A percentile compares a stretch with the other conserved stretches of the same genome.
Evolutionary conservation across 495 filamentous ascomycete species (phyloP).

Genomic region (Paragyromitra xinjiangensis): DNA sequence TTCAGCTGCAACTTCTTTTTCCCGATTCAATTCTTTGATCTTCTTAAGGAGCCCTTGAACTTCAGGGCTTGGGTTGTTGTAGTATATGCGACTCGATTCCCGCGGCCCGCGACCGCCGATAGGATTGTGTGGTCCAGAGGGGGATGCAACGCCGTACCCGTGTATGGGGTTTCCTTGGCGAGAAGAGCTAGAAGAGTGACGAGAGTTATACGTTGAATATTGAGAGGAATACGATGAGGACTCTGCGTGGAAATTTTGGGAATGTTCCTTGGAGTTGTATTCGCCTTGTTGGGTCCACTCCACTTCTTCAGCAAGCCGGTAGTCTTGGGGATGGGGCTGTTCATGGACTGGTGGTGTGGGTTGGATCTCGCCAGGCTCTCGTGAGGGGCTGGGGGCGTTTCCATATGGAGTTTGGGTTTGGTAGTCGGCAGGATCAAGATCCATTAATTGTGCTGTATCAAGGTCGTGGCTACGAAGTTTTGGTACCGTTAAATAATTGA

Average conservation of each 20-base stretch:
- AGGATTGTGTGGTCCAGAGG: background rate
- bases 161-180: background rate
- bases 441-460: background rate
- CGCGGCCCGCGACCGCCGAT: background rate
- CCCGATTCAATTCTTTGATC: background rate
- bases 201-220: background rate
- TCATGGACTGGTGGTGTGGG: too few relatives aligned
- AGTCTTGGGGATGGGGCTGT: too few relatives aligned
- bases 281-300: too few relatives aligned
- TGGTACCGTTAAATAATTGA: background rate
- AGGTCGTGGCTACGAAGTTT: constrained; percentile 6
- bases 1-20: too few relatives aligned
- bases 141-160: background rate
- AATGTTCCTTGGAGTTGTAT: background rate
- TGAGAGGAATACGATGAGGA: background rate
- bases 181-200: background rate
- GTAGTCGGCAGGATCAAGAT: background rate
- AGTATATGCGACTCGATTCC: too few relatives aligned
- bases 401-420: too few relatives aligned
- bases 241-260: background rate
- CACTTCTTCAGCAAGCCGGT: too few relatives aligned
- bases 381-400: too few relatives aligned
- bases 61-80: background rate
- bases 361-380: too few relatives aligned
- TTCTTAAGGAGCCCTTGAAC: background rate